Evolutionary conservation across 2,329 filamentous ascomycete species (phyloP), one percentile per base, ranked within the genome.

Genomic region (Paraphoma sp.): DNA sequence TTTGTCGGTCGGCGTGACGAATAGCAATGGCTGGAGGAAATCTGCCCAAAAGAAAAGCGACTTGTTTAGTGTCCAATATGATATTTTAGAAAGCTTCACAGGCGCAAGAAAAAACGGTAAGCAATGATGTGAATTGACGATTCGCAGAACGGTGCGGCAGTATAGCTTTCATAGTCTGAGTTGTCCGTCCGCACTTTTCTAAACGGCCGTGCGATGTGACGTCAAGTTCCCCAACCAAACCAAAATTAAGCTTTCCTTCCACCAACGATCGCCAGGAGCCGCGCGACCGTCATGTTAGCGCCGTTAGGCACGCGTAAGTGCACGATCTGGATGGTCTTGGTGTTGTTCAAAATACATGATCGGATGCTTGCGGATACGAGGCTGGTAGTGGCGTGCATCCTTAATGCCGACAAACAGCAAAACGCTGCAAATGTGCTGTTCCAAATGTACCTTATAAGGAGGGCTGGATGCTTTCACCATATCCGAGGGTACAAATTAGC

Each of bases 191-290:
- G 54, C 30, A 50, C 46, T 50, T 53, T 41, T 49, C 53, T 45
- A 51, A 44, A 42, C 38, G 40, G 48, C 36, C 42, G 43, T 29
- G 11, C 36, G 44, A 38, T 11, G 58, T 65, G 68, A 71, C 67
- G 47, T 46, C 47, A 61, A 62, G 58, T 60, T 57, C 63, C 56
- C 53, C 36, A 36, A 36, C 33, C 59, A 56, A 58, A 51, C n/a
- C 9, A 48, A 48, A 36, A 10, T 17, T 30, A 43, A 43, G 41
- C 30, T 48, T 48, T 38, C n/a, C 38, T 18, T 42, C 56, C 53
- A 50, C 60, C 64, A 63, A 60, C 56, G 54, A 66, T 62, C 50
- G 46, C 48, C 58, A 38, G 17, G 38, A 59, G 56, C 45, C 53
- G 53, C 58, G 55, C 54, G 48, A 53, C 54, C 51, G 55, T 50